Evolutionary conservation across 148 eudicot species (phyloP).

Genomic region (Amaranthus hypochondriacus): DNA sequence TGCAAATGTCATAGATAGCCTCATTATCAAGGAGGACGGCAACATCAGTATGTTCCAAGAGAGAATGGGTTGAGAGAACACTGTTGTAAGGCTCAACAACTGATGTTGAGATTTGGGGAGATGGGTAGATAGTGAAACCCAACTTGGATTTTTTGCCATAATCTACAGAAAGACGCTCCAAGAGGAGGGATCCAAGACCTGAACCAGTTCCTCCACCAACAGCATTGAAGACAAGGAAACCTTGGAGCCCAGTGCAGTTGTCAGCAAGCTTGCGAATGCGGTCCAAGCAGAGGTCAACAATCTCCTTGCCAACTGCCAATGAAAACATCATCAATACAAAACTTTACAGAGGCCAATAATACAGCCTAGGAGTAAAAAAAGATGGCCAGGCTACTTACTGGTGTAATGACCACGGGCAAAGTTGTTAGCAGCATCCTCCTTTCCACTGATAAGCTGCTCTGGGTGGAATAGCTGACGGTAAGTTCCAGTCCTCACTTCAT

Average conservation of each 20-base stretch:
- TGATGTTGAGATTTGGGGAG: slow-evolving; percentile 58
- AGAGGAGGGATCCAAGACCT: slow-evolving; percentile 54
- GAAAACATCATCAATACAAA: background rate
- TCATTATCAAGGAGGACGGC: slow-evolving; percentile 49
- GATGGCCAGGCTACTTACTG: slow-evolving; percentile 23
- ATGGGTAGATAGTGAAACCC: slow-evolving; percentile 58
- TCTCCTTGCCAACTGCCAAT: slow-evolving; percentile 51
- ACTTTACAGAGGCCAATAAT: background rate
- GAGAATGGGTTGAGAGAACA: slow-evolving; percentile 54
- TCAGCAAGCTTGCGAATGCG: slow-evolving; percentile 60
- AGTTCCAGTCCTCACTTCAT: slow-evolving; percentile 58
- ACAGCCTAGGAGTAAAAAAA: no score
- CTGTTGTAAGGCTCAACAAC: slow-evolving; percentile 70
- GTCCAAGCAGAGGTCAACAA: slow-evolving; percentile 58
- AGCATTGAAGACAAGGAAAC: slow-evolving; percentile 61
- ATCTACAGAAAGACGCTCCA: slow-evolving; percentile 57
- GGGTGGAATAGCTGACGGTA: slow-evolving; percentile 57
- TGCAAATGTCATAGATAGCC: slow-evolving; percentile 56
- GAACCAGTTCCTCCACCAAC: slow-evolving; percentile 68
- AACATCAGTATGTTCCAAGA: slow-evolving; percentile 60
- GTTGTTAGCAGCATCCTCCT: slow-evolving; percentile 66
- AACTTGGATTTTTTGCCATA: slow-evolving; percentile 59
- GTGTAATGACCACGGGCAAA: slow-evolving; percentile 65
- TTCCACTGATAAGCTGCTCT: slow-evolving; percentile 55
- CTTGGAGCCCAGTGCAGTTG: slow-evolving; percentile 60